Conservation (phyloP, 257 asterid species). For the Capsicum baccatum region DNA sequence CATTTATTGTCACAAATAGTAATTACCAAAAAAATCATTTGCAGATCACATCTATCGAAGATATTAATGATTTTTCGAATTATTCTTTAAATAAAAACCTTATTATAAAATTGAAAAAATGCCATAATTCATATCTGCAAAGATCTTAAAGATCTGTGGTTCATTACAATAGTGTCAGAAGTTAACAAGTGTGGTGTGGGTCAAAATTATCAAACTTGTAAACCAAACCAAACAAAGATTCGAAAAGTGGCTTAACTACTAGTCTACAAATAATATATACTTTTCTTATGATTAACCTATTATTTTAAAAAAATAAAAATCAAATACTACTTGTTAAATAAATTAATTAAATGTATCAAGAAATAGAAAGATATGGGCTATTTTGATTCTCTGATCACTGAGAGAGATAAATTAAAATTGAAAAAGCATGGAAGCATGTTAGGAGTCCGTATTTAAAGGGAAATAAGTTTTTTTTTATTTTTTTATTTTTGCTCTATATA, state of each 20-base stretch:
- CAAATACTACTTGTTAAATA: not conserved
- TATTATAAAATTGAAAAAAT: not conserved
- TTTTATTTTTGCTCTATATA: not conserved
- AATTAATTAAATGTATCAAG: constrained; percentile 13
- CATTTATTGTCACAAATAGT: constrained; percentile 2
- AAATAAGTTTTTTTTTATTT: not conserved
- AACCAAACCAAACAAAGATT: constrained; percentile 28
- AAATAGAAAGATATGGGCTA: constrained; percentile 11
- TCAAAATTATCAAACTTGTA: constrained; percentile 13
- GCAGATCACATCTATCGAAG: constrained; percentile 24
- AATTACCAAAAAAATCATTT: not conserved
- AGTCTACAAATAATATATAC: not conserved
- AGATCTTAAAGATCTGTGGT: constrained; percentile 23
- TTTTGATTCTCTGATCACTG: constrained; percentile 2
- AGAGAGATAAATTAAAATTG: not conserved
- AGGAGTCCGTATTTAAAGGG: constrained; percentile 19
- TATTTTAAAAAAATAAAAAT: not conserved
- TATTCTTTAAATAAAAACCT: not conserved
- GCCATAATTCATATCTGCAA: constrained; percentile 16
- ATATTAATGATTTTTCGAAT: not conserved
- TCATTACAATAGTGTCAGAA: constrained; percentile 25
- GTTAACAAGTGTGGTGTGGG: not conserved
- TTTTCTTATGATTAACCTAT: not conserved
- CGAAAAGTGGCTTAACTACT: constrained; percentile 25
- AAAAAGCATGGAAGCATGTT: constrained; percentile 16